Conservation (phyloP, 768 basidiomycete genomes). For the Phanerochaete carnosa region DNA sequence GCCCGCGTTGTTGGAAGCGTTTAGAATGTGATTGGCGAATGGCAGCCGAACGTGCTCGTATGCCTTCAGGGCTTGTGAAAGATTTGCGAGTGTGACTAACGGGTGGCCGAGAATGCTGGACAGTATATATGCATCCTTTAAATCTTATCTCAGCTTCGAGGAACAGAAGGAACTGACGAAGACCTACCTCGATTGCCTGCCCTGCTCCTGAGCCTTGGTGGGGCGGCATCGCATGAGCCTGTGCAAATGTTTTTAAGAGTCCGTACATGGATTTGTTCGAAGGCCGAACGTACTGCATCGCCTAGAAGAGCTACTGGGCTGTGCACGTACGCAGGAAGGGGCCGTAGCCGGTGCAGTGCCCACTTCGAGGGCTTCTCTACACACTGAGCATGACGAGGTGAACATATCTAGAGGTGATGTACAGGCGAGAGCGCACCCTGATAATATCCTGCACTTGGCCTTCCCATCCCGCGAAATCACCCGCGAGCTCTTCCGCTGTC, state of each 20-base stretch:
- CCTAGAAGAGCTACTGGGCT: slow-evolving; percentile 28
- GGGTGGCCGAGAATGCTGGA: slow-evolving; percentile 25
- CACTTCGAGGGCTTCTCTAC: slow-evolving; percentile 27
- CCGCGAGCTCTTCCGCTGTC: slow-evolving; percentile 20
- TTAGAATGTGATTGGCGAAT: slow-evolving; percentile 25
- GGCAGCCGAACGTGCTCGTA: slow-evolving; percentile 28
- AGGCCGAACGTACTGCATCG: slow-evolving; percentile 5
- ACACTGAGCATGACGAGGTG: slow-evolving; percentile 14
- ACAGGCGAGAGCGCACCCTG: slow-evolving; percentile 9
- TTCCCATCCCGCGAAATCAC: slow-evolving; percentile 29
- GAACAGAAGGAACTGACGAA: not conserved
- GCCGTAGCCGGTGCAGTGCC: slow-evolving; percentile 27
- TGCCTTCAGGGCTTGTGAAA: slow-evolving; percentile 22
- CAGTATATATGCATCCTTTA: slow-evolving; percentile 30
- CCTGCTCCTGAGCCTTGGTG: slow-evolving; percentile 33
- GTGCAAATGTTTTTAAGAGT: not conserved
- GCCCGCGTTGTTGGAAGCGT: slow-evolving; percentile 20
- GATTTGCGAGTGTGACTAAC: slow-evolving; percentile 14
- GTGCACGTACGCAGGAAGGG: slow-evolving; percentile 22
- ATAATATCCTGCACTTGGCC: slow-evolving; percentile 24
- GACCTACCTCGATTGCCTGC: slow-evolving; percentile 29
- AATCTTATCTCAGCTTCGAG: not conserved
- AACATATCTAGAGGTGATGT: not conserved
- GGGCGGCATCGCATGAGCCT: slow-evolving; percentile 34
- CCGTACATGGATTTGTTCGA: not conserved